Base-by-base conservation (phyloP, 495 filamentous ascomycete genomes). In the Hamigera avellanea region DNA sequence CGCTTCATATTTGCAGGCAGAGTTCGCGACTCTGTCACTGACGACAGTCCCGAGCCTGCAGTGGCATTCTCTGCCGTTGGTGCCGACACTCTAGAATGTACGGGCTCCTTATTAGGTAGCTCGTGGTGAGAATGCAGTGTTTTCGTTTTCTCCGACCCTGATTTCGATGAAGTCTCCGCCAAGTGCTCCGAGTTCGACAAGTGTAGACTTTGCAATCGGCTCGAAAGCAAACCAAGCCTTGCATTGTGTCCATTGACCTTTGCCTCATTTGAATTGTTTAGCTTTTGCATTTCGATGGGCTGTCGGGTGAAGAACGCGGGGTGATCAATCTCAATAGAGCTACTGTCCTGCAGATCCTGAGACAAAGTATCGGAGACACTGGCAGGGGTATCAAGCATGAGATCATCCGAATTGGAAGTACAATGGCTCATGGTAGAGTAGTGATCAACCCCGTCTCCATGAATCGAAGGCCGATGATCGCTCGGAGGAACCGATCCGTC, bases 301-400 rank as follows among this genome's bases (percentile, higher is more conserved):
- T 53, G 44, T 32, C 51, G 51, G 13, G 42, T 35, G 41, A 52
- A 56, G 8, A 49, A 55, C 2, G 45, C 35, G 10, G 42, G 32
- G 14, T 52, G 54, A 9, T 62, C 64, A 36, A 56, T 49, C n/a
- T 67, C 63, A 16, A 59, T 56, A 0, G 59, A 52, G 6, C 46
- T 52, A 14, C 42, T 50, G 16, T 67, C 61, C 31, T 61, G 61
- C 26, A 53, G 54, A 41, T 61, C 62, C 36, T 59, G 57, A 14
- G 60, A 62, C 23, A 64, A 44, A 0, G 62, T 54, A 40, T 70
- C 66, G 2, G 63, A 64, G 12, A 53, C 50, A 35, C 61, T 65
- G 34, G 61, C 59, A 36, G 58, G 56, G 1, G 60, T 59, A 26
- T 67, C 62, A 19, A 52, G 55, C 26, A 50, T 62, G 25, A 54